Evolutionary conservation across 495 filamentous ascomycete genomes (phyloP).

Genomic region (Aspergillus sclerotioniger): DNA sequence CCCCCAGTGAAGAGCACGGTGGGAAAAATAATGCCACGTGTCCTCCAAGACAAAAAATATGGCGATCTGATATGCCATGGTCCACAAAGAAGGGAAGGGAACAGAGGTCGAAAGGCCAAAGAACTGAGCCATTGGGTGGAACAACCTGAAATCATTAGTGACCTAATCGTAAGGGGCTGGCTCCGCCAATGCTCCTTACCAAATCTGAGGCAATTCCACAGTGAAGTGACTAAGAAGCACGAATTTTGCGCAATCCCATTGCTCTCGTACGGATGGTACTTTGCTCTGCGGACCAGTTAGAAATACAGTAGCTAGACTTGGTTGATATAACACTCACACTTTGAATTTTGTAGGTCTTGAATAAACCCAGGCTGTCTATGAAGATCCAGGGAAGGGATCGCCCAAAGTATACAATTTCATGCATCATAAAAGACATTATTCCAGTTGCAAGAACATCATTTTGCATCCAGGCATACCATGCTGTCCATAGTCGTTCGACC

Average conservation of each 20-base stretch:
- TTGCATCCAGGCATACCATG: slow-evolving; percentile 98
- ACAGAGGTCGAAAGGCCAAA: slow-evolving; percentile 86
- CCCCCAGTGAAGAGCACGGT: slow-evolving; percentile 93
- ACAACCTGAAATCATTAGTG: slow-evolving; percentile 56
- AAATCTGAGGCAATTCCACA: slow-evolving; percentile 96
- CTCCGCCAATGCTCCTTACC: slow-evolving; percentile 44
- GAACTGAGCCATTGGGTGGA: slow-evolving; percentile 95
- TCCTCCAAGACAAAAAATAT: slow-evolving; percentile 97
- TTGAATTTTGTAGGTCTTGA: slow-evolving; percentile 94
- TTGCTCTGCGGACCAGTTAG: slow-evolving; percentile 59
- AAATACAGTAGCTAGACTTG: not conserved
- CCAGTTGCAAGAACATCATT: slow-evolving; percentile 95
- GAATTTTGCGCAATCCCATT: slow-evolving; percentile 89
- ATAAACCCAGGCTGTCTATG: slow-evolving; percentile 80
- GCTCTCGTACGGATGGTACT: slow-evolving; percentile 82
- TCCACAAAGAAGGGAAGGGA: slow-evolving; percentile 81
- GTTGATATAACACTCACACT: slow-evolving; percentile 53
- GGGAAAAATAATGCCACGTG: slow-evolving; percentile 97
- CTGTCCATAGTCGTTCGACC: slow-evolving; percentile 82
- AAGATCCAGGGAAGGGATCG: slow-evolving; percentile 90
- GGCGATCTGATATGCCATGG: slow-evolving; percentile 87
- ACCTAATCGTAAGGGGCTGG: not conserved
- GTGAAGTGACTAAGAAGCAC: slow-evolving; percentile 94
- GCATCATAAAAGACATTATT: slow-evolving; percentile 95
- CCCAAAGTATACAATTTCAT: slow-evolving; percentile 92